Base-by-base conservation (phyloP, 2,329 filamentous ascomycete species). In the Aspergillus brunneoviolaceus region DNA sequence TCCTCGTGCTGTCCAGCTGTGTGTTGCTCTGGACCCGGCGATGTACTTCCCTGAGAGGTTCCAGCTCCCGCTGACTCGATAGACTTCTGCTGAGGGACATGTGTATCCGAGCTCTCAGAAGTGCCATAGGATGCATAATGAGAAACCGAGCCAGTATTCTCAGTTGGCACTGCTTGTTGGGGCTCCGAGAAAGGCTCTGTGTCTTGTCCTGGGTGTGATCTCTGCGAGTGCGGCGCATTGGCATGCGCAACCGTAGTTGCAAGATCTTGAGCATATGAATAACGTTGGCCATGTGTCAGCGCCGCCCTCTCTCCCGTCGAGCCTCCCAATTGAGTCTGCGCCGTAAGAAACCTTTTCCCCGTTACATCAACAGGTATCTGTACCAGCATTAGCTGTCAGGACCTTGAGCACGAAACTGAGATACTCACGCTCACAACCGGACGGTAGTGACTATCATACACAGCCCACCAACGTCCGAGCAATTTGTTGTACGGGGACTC, bases 401-500 rank as follows among this genome's bases (percentile, higher is more conserved):
- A 21, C 14, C 25, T 33, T 16, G 16, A 19, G 16, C 16, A 19
- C 39, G 6, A 5, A 45, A 6, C 14, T 7, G n/a, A 16, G 21
- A n/a, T 16, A 59, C 65, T 65, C 39, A 71, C 67, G 51, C 61
- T 61, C n/a, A 66, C 63, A 45, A 61, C 63, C 47, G 66, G 72
- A 55, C 84, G 83, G 73, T 96, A 93, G 79, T 98, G 93, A 63
- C 86, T 84, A 77, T 98, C 94, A 73, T 96, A 96, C 48, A 96
- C 90, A 49, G 92, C 86, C 94, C 94, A 99, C 95, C 95, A 99
- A 70, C 87, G 86, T 61, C 87, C 89, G 48, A 92, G 79, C 80
- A 98, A 88, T 77, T 97, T 90, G 71, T 91, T 88, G 73, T 93
- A 96, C 0, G 76, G 76, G 14, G 74, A 72, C n/a, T 76, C 73